These are phyloP conservation scores for Eucalyptus decipiens DNA, from an alignment of 345 rosid species.

Conservation along the genomic window DNA sequence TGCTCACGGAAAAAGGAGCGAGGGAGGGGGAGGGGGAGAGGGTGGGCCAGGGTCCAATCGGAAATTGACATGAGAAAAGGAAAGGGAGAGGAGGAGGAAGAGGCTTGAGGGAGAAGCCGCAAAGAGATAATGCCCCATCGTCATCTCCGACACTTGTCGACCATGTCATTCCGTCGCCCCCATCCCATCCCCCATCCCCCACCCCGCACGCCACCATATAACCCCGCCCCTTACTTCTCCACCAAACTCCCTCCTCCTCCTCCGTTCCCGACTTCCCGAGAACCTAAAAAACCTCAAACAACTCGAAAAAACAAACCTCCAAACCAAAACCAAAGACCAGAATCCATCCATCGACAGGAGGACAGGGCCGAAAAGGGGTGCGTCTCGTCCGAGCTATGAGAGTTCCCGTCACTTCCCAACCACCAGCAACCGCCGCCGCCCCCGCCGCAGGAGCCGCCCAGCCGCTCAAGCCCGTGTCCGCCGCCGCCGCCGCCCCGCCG, in stretches of 20 bases:
- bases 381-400: constrained; percentile 32
- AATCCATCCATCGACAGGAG: background rate
- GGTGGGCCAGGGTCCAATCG: background rate
- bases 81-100: background rate
- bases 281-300: background rate
- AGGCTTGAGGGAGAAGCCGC: background rate
- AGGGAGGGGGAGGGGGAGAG: background rate
- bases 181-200: background rate
- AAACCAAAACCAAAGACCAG: background rate
- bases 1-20: background rate
- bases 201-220: constrained; percentile 40
- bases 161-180: constrained; percentile 1
- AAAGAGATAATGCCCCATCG: background rate
- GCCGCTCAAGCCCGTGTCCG: background rate
- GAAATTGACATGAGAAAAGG: background rate
- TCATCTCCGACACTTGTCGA: constrained; percentile 5
- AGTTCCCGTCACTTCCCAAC: constrained; percentile 40
- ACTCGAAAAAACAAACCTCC: no score
- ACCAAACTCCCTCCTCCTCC: constrained; percentile 27
- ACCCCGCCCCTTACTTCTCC: constrained; percentile 22
- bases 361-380: background rate
- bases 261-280: background rate
- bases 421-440: constrained; percentile 1
- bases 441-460: background rate
- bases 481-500: background rate